phyloP scores from a whole-genome alignment of 305 asterid genomes.

The Vinca major region DNA sequence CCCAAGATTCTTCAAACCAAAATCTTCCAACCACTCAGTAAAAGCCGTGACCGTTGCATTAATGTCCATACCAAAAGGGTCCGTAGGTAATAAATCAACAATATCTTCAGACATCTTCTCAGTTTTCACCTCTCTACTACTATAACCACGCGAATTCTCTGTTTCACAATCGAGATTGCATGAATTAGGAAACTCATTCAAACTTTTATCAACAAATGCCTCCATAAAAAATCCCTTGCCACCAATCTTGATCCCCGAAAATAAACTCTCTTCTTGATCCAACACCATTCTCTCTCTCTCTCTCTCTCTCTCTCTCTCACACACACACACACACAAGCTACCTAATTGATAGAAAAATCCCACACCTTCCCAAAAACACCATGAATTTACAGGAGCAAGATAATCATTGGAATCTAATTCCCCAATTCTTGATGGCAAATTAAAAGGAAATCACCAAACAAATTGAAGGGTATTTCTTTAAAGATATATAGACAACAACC shows the following conservation, averaged over 20 bases:
- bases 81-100: constrained; percentile 53
- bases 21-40: constrained; percentile 43
- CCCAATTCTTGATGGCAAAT: constrained; percentile 21
- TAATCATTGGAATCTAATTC: background rate
- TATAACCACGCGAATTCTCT: constrained; percentile 4
- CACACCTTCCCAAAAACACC: constrained; percentile 12
- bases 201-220: constrained; percentile 19
- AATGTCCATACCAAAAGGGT: constrained; percentile 60
- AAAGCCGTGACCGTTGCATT: constrained; percentile 32
- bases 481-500: no score
- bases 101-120: constrained; percentile 36
- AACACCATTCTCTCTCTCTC: constrained; percentile 28
- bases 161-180: constrained; percentile 15
- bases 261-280: constrained; percentile 28
- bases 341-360: constrained; percentile 11
- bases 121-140: constrained; percentile 7
- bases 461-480: no score
- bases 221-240: constrained; percentile 23
- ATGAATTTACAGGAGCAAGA: background rate
- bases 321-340: constrained; percentile 3
- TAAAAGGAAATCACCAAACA: constrained; percentile 13
- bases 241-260: constrained; percentile 21
- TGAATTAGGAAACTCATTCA: constrained; percentile 17
- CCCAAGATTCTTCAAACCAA: constrained; percentile 28
- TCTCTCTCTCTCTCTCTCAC: no score